Percentiles rank a stretch among this genome's conserved stretches.
These are phyloP conservation scores for Apiotrichum gracile DNA, from an alignment of 1,284 basidiomycete species.

Conservation along the genomic window DNA sequence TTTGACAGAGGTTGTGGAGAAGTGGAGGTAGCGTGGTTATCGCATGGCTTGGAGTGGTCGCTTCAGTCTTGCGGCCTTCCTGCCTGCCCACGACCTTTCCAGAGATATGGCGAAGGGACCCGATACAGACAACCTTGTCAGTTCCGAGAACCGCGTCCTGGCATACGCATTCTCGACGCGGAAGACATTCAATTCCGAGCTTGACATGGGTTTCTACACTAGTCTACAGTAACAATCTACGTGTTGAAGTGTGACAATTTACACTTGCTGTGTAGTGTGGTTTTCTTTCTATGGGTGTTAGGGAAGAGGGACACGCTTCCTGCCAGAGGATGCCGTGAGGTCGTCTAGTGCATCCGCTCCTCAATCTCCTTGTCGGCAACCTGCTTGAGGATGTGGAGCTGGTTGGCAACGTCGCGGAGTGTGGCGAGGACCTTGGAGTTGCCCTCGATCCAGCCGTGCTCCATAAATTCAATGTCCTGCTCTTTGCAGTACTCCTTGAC, in stretches of 20 bases:
- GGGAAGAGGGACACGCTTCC: too few species aligned
- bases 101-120: too few species aligned
- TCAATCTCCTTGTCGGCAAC: slow-evolving; percentile 45
- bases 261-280: background rate
- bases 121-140: too few species aligned
- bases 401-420: slow-evolving; percentile 45
- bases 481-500: slow-evolving; percentile 82
- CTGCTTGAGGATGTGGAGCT: slow-evolving; percentile 42
- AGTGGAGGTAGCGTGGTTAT: background rate
- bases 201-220: background rate
- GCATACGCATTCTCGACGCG: too few species aligned
- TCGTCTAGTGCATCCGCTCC: slow-evolving; percentile 19
- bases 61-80: background rate
- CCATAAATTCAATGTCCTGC: slow-evolving; percentile 76
- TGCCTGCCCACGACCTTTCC: background rate
- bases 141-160: too few species aligned
- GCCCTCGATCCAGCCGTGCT: slow-evolving; percentile 81
- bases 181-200: background rate
- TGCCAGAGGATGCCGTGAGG: too few species aligned
- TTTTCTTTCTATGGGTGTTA: background rate
- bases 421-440: slow-evolving; percentile 44
- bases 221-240: background rate
- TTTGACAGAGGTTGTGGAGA: too few species aligned
- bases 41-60: too few species aligned
- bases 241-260: too few species aligned